phyloP scores from a whole-genome alignment of 1,139 yeast genomes.

The Pneumocystis oryctolagi region DNA sequence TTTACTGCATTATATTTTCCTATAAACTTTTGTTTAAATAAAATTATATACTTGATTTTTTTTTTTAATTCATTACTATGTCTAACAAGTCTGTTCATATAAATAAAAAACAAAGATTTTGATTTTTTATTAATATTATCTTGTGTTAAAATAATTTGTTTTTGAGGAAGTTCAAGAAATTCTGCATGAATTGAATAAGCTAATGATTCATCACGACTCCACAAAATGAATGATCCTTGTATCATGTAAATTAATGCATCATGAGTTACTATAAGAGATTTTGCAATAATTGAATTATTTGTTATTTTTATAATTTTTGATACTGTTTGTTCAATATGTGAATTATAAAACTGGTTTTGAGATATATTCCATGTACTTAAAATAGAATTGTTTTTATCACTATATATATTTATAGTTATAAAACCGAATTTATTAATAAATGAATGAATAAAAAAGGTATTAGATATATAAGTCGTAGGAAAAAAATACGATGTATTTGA shows the following conservation, averaged over 20 bases:
- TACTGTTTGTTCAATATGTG: not conserved
- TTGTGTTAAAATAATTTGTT: conserved; percentile 22
- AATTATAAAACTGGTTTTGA: not conserved
- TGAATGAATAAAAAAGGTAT: not conserved
- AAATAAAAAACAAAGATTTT: conserved; percentile 29
- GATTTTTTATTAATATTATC: conserved; percentile 31
- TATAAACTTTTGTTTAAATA: not conserved
- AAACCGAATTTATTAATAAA: not conserved
- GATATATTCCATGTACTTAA: not conserved
- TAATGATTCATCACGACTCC: conserved; percentile 38
- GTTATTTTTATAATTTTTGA: not conserved
- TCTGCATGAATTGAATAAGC: conserved; percentile 28
- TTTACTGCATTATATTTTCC: not conserved
- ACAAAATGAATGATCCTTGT: conserved; percentile 16
- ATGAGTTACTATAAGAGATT: conserved; percentile 5
- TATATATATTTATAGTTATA: not conserved
- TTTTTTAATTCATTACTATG: conserved; percentile 23
- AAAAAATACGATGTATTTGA: not conserved
- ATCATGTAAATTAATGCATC: conserved; percentile 6
- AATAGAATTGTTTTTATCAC: not conserved
- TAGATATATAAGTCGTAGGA: not conserved
- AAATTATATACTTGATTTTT: not conserved
- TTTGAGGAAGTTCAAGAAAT: conserved; percentile 28
- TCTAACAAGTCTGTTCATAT: conserved; percentile 29
- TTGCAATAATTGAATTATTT: not conserved